These are phyloP conservation scores for Isatis tinctoria DNA, from an alignment of 345 rosid genomes.

Conservation along the genomic window DNA sequence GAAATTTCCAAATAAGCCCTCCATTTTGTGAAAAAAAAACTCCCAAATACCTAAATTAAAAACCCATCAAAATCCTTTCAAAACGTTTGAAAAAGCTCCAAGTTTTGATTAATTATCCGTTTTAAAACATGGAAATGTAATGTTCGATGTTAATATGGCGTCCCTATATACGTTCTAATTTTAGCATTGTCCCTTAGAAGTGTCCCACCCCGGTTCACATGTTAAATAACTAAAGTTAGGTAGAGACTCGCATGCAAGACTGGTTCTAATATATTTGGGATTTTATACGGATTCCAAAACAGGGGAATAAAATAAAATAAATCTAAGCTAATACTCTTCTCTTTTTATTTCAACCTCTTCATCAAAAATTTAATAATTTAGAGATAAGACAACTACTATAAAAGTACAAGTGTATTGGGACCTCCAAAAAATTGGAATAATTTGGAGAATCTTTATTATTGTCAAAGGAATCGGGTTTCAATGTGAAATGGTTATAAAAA, in stretches of 20 bases:
- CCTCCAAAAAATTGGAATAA: conserved; percentile 1
- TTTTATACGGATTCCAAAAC: not conserved
- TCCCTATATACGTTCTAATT: conserved; percentile 3
- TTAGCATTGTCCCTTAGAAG: not conserved
- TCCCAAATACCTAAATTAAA: not conserved
- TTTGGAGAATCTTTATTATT: conserved; percentile 21
- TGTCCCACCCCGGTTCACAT: conserved; percentile 10
- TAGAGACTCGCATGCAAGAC: conserved; percentile 18
- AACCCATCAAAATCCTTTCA: not conserved
- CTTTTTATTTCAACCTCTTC: not conserved
- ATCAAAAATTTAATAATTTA: not conserved
- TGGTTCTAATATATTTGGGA: not conserved
- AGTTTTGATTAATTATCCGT: not conserved
- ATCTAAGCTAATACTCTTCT: not conserved
- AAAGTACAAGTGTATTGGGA: conserved; percentile 27
- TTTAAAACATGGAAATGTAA: not conserved
- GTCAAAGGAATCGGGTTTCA: conserved; percentile 25
- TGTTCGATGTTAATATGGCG: not conserved
- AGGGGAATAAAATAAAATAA: not conserved
- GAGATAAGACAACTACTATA: conserved; percentile 2
- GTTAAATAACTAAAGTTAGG: conserved; percentile 12
- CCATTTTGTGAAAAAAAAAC: not conserved
- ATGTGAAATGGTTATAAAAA: conserved; percentile 12
- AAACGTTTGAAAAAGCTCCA: conserved; percentile 9
- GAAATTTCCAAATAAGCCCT: not conserved